Percentiles rank a stretch among this genome's conserved stretches.
Evolutionary conservation across 352 stramenopile species (phyloP).

Genomic region (Phytophthora boehmeriae): DNA sequence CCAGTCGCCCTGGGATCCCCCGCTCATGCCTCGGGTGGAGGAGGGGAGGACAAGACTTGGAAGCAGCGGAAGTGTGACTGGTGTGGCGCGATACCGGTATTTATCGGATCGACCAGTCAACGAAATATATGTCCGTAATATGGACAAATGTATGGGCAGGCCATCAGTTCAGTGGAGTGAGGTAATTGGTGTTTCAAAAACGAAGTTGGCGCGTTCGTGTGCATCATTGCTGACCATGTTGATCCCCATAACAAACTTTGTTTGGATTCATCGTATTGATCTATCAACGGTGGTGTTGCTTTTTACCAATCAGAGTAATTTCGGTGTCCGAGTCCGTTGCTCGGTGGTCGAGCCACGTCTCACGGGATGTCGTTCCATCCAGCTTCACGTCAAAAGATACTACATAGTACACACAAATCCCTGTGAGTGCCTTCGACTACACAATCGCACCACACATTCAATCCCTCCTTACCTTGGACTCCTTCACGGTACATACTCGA

Average conservation of each 20-base stretch:
- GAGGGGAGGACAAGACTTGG: slow-evolving; percentile 23
- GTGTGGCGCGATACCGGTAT: background rate
- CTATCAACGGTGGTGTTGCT: slow-evolving; percentile 5
- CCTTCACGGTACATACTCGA: slow-evolving; percentile 15
- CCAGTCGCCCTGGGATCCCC: slow-evolving; percentile 26
- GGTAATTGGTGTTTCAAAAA: background rate
- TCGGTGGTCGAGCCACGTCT: slow-evolving; percentile 11
- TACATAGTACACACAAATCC: no score
- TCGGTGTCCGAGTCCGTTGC: background rate
- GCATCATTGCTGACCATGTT: no score
- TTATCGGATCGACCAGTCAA: no score
- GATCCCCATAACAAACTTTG: no score
- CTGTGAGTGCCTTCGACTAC: slow-evolving; percentile 18
- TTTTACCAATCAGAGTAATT: slow-evolving; percentile 9
- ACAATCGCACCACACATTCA: slow-evolving; percentile 1
- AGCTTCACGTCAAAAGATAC: slow-evolving; percentile 13
- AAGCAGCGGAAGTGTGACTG: slow-evolving; percentile 20
- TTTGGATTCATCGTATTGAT: background rate
- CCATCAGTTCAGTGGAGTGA: slow-evolving; percentile 10
- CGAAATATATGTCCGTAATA: slow-evolving; percentile 2
- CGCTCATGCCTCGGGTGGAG: slow-evolving; percentile 36
- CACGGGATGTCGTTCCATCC: slow-evolving; percentile 24
- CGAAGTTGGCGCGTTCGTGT: no score
- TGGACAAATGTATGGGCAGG: slow-evolving; percentile 6
- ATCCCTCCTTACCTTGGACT: slow-evolving; percentile 9